These are phyloP conservation scores for Rhizomucor pusillus DNA, from an alignment of 371 early-diverging fungal species.

Conservation along the genomic window DNA sequence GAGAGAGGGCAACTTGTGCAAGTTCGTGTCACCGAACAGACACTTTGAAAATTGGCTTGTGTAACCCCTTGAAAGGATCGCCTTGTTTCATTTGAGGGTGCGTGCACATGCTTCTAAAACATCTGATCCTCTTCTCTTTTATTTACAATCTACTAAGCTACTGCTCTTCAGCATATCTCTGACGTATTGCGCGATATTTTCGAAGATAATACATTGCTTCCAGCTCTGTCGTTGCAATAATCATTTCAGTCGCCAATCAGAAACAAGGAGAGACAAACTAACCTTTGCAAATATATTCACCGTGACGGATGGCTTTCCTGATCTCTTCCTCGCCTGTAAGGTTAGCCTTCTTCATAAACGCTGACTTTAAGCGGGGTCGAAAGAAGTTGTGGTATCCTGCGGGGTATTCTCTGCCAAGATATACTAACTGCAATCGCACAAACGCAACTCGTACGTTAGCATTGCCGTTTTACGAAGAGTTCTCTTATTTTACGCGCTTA, in stretches of 20 bases:
- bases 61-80: constrained; percentile 2
- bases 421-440: constrained; percentile 37
- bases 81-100: not conserved
- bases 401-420: constrained; percentile 64
- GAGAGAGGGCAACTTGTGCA: not conserved
- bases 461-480: too few species aligned
- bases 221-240: constrained; percentile 46
- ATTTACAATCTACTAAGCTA: too few species aligned
- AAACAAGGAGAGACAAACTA: not conserved
- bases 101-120: too few species aligned
- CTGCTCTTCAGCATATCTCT: constrained; percentile 49
- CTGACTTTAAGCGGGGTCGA: constrained; percentile 55
- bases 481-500: too few species aligned
- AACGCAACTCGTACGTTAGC: not conserved
- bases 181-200: constrained; percentile 68
- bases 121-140: too few species aligned
- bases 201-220: constrained; percentile 74
- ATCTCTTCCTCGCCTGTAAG: constrained; percentile 56
- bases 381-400: constrained; percentile 55
- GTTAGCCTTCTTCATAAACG: constrained; percentile 65
- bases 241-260: not conserved
- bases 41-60: not conserved
- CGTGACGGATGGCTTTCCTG: constrained; percentile 58
- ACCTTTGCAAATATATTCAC: constrained; percentile 66
- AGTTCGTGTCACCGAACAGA: not conserved